Evolutionary conservation across 2,329 filamentous ascomycete genomes (phyloP), one percentile per base, ranked within the genome.

Genomic region (Epichloe gansuensis): DNA sequence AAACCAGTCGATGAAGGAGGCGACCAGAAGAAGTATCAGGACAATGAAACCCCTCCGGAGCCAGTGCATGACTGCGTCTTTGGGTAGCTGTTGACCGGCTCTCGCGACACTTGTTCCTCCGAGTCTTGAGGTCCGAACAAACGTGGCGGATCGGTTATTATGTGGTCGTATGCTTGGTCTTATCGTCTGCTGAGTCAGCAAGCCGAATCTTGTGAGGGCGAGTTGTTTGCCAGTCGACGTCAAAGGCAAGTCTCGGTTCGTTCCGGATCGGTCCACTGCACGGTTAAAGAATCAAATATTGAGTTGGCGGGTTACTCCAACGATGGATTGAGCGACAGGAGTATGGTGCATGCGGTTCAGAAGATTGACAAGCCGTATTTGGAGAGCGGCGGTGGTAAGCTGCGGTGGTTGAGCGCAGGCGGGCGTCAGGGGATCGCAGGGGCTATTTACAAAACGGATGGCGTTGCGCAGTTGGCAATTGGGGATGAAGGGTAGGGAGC

Each of bases 1-100:
- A 34, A 73, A 65, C 62, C 72, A 75, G 47, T 76, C 66, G 47
- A 72, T 54, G 57, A 81, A 71, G 53, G 75, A 66, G 58, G 80
- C 52, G 44, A 70, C 51, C 55, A 72, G 56, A 57, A 77, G 57
- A 56, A 73, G 58, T 57, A 66, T 58, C 56, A 65, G 53, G 49
- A 68, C 59, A 47, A 74, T 64, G 52, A 67, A 63, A 56, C 72
- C 60, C 49, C 72, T 72, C 34, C 73, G 74, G 49, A 78, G 55
- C 64, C 72, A 71, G 57, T 69, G 70, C 73, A 77, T 76, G 60
- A 55, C 54, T 44, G 42, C 12, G 25, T 9, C 36, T 50, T 23
- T 21, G 11, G 15, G 47, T n/a, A 15, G 47, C 35, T 42, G 17
- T 36, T 25, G 15, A 34, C 34, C 44, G 45, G 40, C 40, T 39